Conservation (phyloP, 495 filamentous ascomycete species). For the Penicillium pulvis region DNA sequence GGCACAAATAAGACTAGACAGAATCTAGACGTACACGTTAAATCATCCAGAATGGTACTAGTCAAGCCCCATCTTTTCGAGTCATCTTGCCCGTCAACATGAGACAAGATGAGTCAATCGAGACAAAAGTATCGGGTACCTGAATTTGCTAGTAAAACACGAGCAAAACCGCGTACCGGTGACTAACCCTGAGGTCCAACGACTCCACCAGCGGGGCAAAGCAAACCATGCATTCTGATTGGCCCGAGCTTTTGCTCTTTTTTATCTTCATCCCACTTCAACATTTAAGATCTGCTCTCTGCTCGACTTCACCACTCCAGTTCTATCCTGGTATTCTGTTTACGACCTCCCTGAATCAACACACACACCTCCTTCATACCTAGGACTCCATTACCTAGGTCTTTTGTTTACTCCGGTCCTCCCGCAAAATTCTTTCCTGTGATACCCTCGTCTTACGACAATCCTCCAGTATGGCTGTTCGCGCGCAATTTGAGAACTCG, state of each 20-base stretch:
- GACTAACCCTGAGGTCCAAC: neutral
- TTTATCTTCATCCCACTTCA: conserved; percentile 26
- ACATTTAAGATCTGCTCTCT: conserved; percentile 18
- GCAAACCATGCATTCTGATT: conserved; percentile 15
- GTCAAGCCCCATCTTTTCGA: neutral
- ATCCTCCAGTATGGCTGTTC: conserved; percentile 65
- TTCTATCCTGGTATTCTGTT: neutral
- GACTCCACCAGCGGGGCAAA: conserved; percentile 24
- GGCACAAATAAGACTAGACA: no score
- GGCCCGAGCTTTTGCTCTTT: conserved; percentile 31
- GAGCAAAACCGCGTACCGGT: neutral
- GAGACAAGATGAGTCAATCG: conserved; percentile 34
- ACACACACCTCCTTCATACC: neutral
- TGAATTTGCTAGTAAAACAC: conserved; percentile 4
- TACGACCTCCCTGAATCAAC: neutral
- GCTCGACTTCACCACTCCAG: neutral
- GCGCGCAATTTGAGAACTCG: conserved; percentile 95
- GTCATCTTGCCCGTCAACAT: conserved; percentile 21
- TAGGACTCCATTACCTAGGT: neutral
- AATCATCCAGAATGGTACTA: neutral
- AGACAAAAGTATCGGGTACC: conserved; percentile 20
- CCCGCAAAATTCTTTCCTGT: neutral
- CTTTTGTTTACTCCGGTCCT: neutral
- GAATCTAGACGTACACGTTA: neutral
- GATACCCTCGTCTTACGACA: conserved; percentile 16